Evolutionary conservation across 2,329 filamentous ascomycete species (phyloP), one percentile per base, ranked within the genome.

Genomic region (Biscogniauxia marginata): DNA sequence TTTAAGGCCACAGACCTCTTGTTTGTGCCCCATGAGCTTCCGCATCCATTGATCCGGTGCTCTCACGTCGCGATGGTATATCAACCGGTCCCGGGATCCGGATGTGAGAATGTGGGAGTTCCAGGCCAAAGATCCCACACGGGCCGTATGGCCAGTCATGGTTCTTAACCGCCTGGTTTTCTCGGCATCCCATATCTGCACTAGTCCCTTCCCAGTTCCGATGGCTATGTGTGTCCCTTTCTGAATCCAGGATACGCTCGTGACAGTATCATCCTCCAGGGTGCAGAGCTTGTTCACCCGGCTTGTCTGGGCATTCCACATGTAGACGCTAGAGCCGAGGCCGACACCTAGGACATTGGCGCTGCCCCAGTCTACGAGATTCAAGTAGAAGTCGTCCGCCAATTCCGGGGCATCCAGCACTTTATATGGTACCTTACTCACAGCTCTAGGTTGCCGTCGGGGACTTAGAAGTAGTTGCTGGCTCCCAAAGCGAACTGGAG

Each of bases 191-290:
- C 93, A 99, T 47, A 99, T 98, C 71, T 98, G 93, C 3, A 99
- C 93, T 34, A 96, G 81, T 5, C 95, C 95, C 75, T 96, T 96
- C 47, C 90, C 89, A 2, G 95, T 99, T 46, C 95, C 95, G 64
- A 99, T 96, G 3, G 95, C 91, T 54, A 99, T 84, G 74, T 99
- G 95, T 0, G 93, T 96, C 39, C 95, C 95, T 76, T 95, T 87
- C 74, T 99, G 95, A 65, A 99, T 99, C 95, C 95, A 99, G 55
- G 89, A 96, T 9, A 99, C 95, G 66, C 93, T 97, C 2, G 95
- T 99, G 1, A 99, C 93, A 0, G 88, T 93, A 70, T 99, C 95
- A 66, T 96, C 93, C 62, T 90, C 87, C 11, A 98, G 79, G 47
- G 96, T 93, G 74, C 95, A 98, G 8, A 99, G 82, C 74, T 96